These are phyloP conservation scores for Hyphopichia khmerensis DNA, from an alignment of 1,139 yeast species.

Conservation along the genomic window DNA sequence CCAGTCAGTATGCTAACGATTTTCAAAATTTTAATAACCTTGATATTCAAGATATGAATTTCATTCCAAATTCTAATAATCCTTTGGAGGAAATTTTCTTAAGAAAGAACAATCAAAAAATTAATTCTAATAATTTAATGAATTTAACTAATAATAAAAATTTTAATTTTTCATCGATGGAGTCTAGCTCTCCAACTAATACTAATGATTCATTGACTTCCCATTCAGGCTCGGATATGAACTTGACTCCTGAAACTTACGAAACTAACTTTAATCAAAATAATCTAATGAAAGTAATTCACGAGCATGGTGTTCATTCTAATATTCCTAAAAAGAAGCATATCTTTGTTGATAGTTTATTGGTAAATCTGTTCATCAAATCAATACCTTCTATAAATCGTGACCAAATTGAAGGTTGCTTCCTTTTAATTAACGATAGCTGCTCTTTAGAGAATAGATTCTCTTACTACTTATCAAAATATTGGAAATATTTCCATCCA, in stretches of 20 bases:
- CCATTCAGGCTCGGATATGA: conserved; percentile 10
- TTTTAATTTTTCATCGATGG: conserved; percentile 11
- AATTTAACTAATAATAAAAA: conserved; percentile 3
- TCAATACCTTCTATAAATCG: conserved; percentile 16
- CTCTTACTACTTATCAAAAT: conserved; percentile 31
- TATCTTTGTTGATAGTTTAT: conserved; percentile 25
- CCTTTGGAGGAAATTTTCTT: conserved; percentile 41
- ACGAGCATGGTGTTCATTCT: conserved; percentile 15
- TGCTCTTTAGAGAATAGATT: conserved; percentile 27
- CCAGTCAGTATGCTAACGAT: background rate
- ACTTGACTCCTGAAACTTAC: conserved; percentile 6
- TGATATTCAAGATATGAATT: conserved; percentile 31
- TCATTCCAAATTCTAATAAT: conserved; percentile 36
- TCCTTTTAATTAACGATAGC: conserved; percentile 15
- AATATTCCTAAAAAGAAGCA: conserved; percentile 28
- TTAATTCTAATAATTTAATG: background rate
- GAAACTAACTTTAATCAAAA: conserved; percentile 9
- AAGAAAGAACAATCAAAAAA: conserved; percentile 1
- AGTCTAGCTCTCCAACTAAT: conserved; percentile 37
- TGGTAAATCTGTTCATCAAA: conserved; percentile 17
- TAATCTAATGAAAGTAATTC: conserved; percentile 12
- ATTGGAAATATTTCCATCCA: conserved; percentile 61
- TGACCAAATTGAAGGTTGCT: conserved; percentile 19
- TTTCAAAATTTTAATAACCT: conserved; percentile 11
- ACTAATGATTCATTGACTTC: conserved; percentile 31